phyloP scores from a whole-genome alignment of 1,284 basidiomycete genomes.

The Ceratobasidium sp. region DNA sequence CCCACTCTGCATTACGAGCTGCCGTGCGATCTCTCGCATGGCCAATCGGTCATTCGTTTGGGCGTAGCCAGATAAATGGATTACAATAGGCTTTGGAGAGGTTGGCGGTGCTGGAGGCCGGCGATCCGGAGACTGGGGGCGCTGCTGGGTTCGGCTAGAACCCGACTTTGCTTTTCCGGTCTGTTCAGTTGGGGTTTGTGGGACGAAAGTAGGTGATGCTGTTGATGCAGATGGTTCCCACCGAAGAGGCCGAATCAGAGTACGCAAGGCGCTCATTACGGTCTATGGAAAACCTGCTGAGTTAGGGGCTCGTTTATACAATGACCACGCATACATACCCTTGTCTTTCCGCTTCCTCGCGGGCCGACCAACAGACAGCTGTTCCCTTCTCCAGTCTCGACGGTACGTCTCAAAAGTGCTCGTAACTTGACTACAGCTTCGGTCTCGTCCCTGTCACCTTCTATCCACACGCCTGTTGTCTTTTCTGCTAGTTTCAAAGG shows the following conservation, averaged over 20 bases:
- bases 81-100: constrained; percentile 61
- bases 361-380: constrained; percentile 87
- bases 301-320: neutral
- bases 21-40: constrained; percentile 90
- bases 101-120: constrained; percentile 46
- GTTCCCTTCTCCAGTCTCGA: constrained; percentile 84
- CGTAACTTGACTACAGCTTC: constrained; percentile 51
- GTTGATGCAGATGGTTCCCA: constrained; percentile 28
- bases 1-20: constrained; percentile 75
- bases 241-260: constrained; percentile 2
- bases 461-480: neutral
- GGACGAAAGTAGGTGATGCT: neutral
- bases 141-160: neutral
- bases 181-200: constrained; percentile 18
- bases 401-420: constrained; percentile 73
- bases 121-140: constrained; percentile 46
- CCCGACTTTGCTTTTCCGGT: constrained; percentile 6
- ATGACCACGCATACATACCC: constrained; percentile 58
- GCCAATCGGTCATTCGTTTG: constrained; percentile 87
- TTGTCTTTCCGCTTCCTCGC: constrained; percentile 82
- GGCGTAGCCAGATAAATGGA: constrained; percentile 84
- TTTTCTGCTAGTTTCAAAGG: neutral
- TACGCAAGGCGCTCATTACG: constrained; percentile 17
- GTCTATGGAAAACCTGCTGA: neutral
- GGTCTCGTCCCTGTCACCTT: constrained; percentile 34